Evolutionary conservation across 2,329 filamentous ascomycete genomes (phyloP).

Genomic region (Fusarium staphyleae): DNA sequence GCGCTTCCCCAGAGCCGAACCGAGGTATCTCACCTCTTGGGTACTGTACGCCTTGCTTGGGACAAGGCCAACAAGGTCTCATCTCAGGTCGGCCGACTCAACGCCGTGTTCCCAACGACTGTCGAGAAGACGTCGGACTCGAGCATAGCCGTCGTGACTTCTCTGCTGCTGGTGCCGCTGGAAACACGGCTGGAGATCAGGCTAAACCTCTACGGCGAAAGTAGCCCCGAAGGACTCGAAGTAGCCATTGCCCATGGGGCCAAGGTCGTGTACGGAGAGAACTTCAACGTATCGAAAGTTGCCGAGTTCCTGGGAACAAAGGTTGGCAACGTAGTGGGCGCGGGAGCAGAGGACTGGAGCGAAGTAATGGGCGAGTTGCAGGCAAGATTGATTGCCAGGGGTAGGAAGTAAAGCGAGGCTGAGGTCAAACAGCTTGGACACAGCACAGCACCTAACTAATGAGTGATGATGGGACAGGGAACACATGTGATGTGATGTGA

Average conservation of each 20-base stretch:
- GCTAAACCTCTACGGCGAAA: constrained; percentile 61
- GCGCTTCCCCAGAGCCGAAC: constrained; percentile 65
- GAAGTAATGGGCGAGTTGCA: constrained; percentile 63
- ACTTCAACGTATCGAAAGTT: constrained; percentile 78
- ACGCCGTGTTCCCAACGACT: constrained; percentile 69
- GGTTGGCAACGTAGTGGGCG: constrained; percentile 54
- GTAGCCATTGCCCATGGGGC: constrained; percentile 63
- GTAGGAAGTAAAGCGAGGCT: constrained; percentile 52
- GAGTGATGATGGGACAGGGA: constrained; percentile 42
- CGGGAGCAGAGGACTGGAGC: constrained; percentile 57
- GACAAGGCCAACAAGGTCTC: constrained; percentile 66
- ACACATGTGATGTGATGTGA: constrained; percentile 20
- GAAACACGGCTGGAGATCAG: constrained; percentile 72
- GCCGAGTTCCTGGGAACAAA: constrained; percentile 69
- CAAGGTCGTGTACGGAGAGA: constrained; percentile 77
- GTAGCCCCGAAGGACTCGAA: constrained; percentile 57
- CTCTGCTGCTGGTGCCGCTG: constrained; percentile 68
- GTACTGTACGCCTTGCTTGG: constrained; percentile 69
- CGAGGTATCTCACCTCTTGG: constrained; percentile 63
- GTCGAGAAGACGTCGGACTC: constrained; percentile 70
- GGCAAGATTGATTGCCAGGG: constrained; percentile 62
- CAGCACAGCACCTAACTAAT: constrained; percentile 31
- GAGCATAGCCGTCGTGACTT: constrained; percentile 66
- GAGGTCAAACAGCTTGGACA: constrained; percentile 10
- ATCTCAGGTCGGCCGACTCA: constrained; percentile 67